Percentiles rank a stretch among this genome's conserved stretches.
These are phyloP conservation scores for Gynandropsis gynandra DNA, from an alignment of 345 rosid genomes.

Conservation along the genomic window DNA sequence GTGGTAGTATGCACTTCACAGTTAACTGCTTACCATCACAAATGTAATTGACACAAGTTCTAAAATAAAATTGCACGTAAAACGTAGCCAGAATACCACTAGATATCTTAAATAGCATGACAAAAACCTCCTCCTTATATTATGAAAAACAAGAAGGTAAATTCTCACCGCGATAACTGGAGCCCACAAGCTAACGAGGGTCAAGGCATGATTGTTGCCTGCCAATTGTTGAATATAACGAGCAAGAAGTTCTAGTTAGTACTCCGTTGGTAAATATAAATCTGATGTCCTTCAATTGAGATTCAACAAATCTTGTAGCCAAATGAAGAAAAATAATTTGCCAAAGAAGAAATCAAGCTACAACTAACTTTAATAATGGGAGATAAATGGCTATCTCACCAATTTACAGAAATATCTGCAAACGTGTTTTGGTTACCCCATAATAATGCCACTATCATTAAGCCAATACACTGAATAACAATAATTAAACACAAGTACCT, in stretches of 20 bases:
- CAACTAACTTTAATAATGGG: neutral
- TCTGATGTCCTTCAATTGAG: neutral
- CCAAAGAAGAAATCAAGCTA: constrained; percentile 1
- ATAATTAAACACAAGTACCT: neutral
- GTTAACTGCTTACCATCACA: neutral
- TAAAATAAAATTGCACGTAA: too few relatives aligned
- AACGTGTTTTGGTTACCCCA: neutral
- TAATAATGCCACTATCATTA: neutral
- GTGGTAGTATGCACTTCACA: neutral
- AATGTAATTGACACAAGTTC: too few relatives aligned
- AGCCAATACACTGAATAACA: neutral
- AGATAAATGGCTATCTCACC: neutral
- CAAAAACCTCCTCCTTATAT: neutral
- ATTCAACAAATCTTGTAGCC: constrained; percentile 13
- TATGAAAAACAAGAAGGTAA: constrained; percentile 7
- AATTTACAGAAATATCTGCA: constrained; percentile 9
- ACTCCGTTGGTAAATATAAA: constrained; percentile 9
- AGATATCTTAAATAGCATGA: neutral
- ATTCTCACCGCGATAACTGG: constrained; percentile 89
- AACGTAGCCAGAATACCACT: neutral
- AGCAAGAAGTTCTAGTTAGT: constrained; percentile 16
- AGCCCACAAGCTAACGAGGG: constrained; percentile 88
- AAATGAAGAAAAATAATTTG: constrained; percentile 7
- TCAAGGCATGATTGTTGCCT: constrained; percentile 80
- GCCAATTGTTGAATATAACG: constrained; percentile 27